Evolutionary conservation across 2,329 filamentous ascomycete species (phyloP), one percentile per base, ranked within the genome.

Genomic region (Aspergillus fumigatus): DNA sequence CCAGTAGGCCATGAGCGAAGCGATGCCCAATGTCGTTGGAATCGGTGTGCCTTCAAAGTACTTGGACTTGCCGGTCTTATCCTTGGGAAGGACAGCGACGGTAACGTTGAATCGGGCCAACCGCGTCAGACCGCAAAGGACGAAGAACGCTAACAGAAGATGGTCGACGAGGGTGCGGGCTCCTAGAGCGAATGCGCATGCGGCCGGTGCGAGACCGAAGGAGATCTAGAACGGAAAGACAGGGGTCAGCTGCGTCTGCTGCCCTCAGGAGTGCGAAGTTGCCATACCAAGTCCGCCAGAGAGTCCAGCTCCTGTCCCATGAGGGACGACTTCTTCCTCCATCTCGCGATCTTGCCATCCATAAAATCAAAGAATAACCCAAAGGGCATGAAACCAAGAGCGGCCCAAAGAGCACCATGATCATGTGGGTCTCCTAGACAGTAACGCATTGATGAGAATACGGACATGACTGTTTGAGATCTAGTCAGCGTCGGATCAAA

Each of bases 291-390:
- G 73, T 99, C 94, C 54, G 94, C 94, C 50, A 99, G 82, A 6
- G 93, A 97, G 75, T 99, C 94, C 55, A 99, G 80, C 76, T 99
- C 94, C 75, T 97, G 93, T 11, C 94, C 94, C 93, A 99, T 97
- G 72, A 99, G 81, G 67, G 90, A 95, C 68, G 90, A 94, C 87
- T 97, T 99, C 78, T 91, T 88, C 73, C 94, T 86, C 94, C 94
- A 97, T 63, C 94, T 83, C 61, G 94, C 94, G 55, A 99, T 92
- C 72, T 92, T 94, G 70, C 94, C 94, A 74, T 99, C 94, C 82
- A 97, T 91, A 71, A 96, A 95, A 75, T 99, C 94, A 74, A 97
- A 97, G 80, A 97, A 97, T 11, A 97, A 80, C 4, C 92, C 92
- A 58, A 97, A 90, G 0, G 93, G 93, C 75, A 97, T 89, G 75